These are phyloP conservation scores for Colletotrichum godetiae DNA, from an alignment of 2,329 filamentous ascomycete species.

Conservation along the genomic window DNA sequence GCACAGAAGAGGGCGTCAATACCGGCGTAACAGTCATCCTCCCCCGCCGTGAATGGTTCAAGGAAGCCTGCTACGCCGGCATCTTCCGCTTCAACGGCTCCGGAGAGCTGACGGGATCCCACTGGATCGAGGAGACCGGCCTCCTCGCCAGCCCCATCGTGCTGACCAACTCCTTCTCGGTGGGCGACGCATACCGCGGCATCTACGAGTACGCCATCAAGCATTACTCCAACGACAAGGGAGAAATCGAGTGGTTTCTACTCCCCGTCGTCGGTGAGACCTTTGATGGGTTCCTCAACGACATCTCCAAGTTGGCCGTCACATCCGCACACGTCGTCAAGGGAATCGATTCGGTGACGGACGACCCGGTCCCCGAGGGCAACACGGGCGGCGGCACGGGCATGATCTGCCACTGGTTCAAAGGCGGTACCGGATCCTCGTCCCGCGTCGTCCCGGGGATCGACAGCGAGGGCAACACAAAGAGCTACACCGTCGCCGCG, in stretches of 20 bases:
- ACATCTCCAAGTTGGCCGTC: conserved; percentile 66
- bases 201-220: conserved; percentile 66
- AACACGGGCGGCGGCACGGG: conserved; percentile 75
- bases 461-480: conserved; percentile 44
- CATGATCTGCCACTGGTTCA: conserved; percentile 75
- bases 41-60: conserved; percentile 56
- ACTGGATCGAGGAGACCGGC: conserved; percentile 72
- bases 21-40: conserved; percentile 63
- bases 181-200: conserved; percentile 69
- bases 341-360: conserved; percentile 63
- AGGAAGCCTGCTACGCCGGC: conserved; percentile 58
- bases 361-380: conserved; percentile 67
- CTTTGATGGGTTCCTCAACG: conserved; percentile 71
- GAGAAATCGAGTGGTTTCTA: conserved; percentile 63
- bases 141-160: conserved; percentile 69
- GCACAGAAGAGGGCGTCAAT: conserved; percentile 51
- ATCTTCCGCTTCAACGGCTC: conserved; percentile 73
- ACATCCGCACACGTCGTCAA: conserved; percentile 63
- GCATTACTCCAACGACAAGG: conserved; percentile 54
- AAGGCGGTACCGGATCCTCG: conserved; percentile 74
- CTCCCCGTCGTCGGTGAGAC: conserved; percentile 72
- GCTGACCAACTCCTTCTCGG: conserved; percentile 67
- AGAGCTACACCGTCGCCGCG: conserved; percentile 68
- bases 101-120: conserved; percentile 70
- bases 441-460: conserved; percentile 65